Evolutionary conservation across 495 filamentous ascomycete genomes (phyloP).

Genomic region (Annulohypoxylon nitens): DNA sequence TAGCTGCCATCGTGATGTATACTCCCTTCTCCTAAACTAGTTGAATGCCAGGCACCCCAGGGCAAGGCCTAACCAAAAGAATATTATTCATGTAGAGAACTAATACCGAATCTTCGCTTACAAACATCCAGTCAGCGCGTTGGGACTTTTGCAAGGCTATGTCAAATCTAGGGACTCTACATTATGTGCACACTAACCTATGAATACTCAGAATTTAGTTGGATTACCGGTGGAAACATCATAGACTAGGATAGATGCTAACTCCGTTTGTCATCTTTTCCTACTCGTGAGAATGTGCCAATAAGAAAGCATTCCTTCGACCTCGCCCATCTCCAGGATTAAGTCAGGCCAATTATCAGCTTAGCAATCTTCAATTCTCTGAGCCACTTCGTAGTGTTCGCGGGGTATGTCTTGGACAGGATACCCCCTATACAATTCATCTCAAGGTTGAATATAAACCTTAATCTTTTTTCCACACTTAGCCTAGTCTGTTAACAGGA

Average conservation of each 20-base stretch:
- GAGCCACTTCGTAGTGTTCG: neutral
- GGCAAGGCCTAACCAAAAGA: neutral
- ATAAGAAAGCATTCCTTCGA: neutral
- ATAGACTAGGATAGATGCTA: neutral
- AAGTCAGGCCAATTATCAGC: neutral
- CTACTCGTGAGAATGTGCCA: too few species aligned
- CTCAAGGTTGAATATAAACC: slow-evolving; percentile 20
- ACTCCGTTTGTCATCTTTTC: slow-evolving; percentile 4
- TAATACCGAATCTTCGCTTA: neutral
- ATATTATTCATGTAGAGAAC: neutral
- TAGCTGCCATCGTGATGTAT: neutral
- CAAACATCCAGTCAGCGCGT: neutral
- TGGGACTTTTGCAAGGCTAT: neutral
- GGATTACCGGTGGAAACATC: neutral
- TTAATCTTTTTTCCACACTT: neutral
- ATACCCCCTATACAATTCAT: neutral
- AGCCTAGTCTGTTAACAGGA: neutral
- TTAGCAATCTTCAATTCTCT: neutral
- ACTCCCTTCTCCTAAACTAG: neutral
- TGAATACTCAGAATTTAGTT: neutral
- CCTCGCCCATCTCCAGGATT: neutral
- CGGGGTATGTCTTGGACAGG: neutral
- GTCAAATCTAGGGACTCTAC: neutral
- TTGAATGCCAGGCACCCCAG: neutral
- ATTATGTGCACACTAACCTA: neutral